Base-by-base conservation (phyloP, 2,329 filamentous ascomycete genomes). In the Penicillium sp. region DNA sequence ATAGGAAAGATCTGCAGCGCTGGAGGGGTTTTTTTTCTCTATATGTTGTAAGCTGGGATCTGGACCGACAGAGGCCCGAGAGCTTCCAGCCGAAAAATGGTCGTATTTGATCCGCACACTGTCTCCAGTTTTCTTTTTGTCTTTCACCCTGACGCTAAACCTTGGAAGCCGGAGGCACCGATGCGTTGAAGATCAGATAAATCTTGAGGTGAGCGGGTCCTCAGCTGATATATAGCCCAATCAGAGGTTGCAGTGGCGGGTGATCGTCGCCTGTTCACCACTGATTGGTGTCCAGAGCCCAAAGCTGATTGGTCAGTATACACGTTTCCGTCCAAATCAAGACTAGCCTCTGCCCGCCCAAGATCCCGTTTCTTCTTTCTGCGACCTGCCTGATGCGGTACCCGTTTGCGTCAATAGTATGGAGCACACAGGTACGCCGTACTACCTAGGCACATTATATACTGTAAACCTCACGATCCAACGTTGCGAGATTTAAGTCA, bases 111-210 rank as follows among this genome's bases (percentile, higher is more conserved):
- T 16, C 16, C 35, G 14, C n/a, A 35, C 11, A 29, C 9, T 3
- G 47, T 39, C 38, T 29, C 45, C 30, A 26, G 4, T 32, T 48
- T 53, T 43, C n/a, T 40, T 19, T 8, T 5, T 10, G 35, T 32
- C 19, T 8, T 40, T 39, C 8, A n/a, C n/a, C 32, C 7, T 35
- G 14, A 8, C 16, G 43, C 29, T 53, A 14, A 29, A 44, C 16
- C 18, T 26, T 38, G 38, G 16, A 29, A 44, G n/a, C 14, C 32
- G 44, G 38, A 49, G 39, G 1, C 18, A 27, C 51, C 51, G 46
- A 50, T 35, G 43, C 14, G 23, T 29, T 26, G 39, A 53, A 23
- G n/a, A 54, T 54, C 51, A 54, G 51, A 54, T 54, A 54, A 34
- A 44, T 39, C 13, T 27, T 11, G 40, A 27, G 3, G 14, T 14